Evolutionary conservation across 1,284 basidiomycete genomes (phyloP).

Genomic region (Ganoderma lingzhi): DNA sequence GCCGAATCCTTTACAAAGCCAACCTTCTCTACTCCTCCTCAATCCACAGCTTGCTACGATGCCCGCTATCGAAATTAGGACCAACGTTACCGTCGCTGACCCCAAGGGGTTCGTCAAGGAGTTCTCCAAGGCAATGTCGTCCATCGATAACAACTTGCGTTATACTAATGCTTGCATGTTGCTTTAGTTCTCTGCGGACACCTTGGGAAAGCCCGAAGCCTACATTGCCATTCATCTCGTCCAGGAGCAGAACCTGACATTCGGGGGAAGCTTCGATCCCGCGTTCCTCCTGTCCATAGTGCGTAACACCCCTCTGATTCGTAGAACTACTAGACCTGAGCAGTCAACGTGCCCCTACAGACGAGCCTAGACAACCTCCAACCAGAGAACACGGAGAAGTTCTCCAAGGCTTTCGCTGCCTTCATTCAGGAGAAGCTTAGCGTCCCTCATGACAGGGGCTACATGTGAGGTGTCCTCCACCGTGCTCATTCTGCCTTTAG

Average conservation of each 20-base stretch:
- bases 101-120: constrained; percentile 61
- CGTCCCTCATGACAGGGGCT: constrained; percentile 59
- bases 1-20: not conserved
- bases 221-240: constrained; percentile 60
- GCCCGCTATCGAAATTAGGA: constrained; percentile 62
- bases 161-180: constrained; percentile 4
- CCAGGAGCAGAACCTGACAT: constrained; percentile 66
- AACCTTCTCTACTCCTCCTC: not conserved
- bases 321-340: not conserved
- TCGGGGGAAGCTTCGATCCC: constrained; percentile 68
- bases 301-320: not conserved
- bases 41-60: constrained; percentile 44
- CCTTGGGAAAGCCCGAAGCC: constrained; percentile 60
- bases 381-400: constrained; percentile 54
- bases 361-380: constrained; percentile 63
- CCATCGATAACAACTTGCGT: constrained; percentile 14
- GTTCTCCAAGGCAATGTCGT: constrained; percentile 60
- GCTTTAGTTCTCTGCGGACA: constrained; percentile 54
- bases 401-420: constrained; percentile 61
- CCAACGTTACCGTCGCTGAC: constrained; percentile 67
- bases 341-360: constrained; percentile 41
- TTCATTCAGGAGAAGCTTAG: constrained; percentile 63
- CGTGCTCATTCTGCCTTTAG: not conserved
- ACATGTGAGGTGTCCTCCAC: constrained; percentile 51
- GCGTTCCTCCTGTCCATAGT: constrained; percentile 49